Conservation (phyloP, 257 asterid genomes). For the Henckelia pumila region DNA sequence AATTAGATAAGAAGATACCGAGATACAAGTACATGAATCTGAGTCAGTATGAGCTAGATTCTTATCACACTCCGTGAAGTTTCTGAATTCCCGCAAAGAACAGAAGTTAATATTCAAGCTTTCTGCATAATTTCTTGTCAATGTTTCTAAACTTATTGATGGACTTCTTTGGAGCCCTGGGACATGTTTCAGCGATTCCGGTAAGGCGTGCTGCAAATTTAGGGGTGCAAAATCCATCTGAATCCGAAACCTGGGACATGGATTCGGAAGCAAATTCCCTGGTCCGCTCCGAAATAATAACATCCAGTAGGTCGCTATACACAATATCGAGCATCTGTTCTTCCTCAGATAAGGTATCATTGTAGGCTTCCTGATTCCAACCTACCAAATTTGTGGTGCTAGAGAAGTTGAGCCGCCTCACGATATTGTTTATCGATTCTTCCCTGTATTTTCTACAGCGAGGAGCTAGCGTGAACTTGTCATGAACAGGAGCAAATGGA, state of each 20-base stretch:
- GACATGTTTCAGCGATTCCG: conserved; percentile 50
- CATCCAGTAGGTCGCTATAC: conserved; percentile 38
- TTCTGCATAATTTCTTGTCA: conserved; percentile 48
- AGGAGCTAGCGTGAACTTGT: conserved; percentile 46
- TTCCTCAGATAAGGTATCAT: conserved; percentile 28
- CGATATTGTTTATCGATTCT: conserved; percentile 34
- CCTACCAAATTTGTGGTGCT: conserved; percentile 8
- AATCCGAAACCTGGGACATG: conserved; percentile 19
- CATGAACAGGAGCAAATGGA: conserved; percentile 57
- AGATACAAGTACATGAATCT: not conserved
- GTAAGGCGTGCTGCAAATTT: conserved; percentile 33
- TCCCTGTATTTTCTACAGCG: conserved; percentile 27
- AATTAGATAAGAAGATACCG: not conserved
- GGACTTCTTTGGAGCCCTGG: conserved; percentile 52
- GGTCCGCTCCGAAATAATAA: conserved; percentile 35
- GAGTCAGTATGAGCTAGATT: conserved; percentile 5
- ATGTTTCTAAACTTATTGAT: conserved; percentile 29
- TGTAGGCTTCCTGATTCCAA: conserved; percentile 2
- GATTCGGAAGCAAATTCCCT: conserved; percentile 23
- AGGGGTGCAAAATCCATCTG: conserved; percentile 46
- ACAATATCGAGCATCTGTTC: conserved; percentile 36
- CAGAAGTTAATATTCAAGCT: conserved; percentile 44
- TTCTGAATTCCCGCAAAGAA: not conserved
- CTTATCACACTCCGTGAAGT: not conserved
- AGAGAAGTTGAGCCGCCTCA: conserved; percentile 36